phyloP scores from a whole-genome alignment of 331 rosid genomes.

The Quercus lobata region DNA sequence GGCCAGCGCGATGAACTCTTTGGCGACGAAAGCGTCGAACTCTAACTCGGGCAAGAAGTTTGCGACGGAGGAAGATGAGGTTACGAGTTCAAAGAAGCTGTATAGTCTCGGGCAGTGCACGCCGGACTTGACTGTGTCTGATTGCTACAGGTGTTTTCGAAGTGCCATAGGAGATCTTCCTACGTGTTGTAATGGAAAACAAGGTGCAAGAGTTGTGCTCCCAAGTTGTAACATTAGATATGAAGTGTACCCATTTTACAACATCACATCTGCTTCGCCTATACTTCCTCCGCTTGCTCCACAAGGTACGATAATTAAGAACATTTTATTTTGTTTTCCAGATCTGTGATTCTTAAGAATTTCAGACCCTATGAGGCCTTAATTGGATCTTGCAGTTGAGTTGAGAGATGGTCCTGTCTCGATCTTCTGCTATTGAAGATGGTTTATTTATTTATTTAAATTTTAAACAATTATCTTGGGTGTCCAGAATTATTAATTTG shows the following conservation, averaged over 20 bases:
- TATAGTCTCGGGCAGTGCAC: conserved; percentile 40
- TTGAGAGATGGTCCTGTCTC: too few relatives aligned
- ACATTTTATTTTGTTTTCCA: background rate
- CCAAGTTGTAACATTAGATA: conserved; percentile 34
- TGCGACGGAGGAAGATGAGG: conserved; percentile 23
- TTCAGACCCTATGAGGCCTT: too few relatives aligned
- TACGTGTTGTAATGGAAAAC: conserved; percentile 3
- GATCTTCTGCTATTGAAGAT: too few relatives aligned
- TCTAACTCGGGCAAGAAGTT: conserved; percentile 13
- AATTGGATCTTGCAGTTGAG: too few relatives aligned
- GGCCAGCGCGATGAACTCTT: background rate
- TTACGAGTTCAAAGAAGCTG: conserved; percentile 11
- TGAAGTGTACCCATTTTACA: conserved; percentile 33
- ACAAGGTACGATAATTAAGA: conserved; percentile 6
- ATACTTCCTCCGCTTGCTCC: background rate
- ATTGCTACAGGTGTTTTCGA: conserved; percentile 27
- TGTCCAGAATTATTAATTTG: too few relatives aligned
- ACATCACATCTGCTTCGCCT: background rate
- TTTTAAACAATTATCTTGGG: too few relatives aligned
- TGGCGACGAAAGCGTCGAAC: background rate
- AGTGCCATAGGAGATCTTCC: conserved; percentile 19
- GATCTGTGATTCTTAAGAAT: background rate
- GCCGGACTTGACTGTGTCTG: conserved; percentile 18
- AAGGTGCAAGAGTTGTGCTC: conserved; percentile 23
- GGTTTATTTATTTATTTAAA: too few relatives aligned